Evolutionary conservation across 129 eudicot species (phyloP).

Genomic region (Apium graveolens): DNA sequence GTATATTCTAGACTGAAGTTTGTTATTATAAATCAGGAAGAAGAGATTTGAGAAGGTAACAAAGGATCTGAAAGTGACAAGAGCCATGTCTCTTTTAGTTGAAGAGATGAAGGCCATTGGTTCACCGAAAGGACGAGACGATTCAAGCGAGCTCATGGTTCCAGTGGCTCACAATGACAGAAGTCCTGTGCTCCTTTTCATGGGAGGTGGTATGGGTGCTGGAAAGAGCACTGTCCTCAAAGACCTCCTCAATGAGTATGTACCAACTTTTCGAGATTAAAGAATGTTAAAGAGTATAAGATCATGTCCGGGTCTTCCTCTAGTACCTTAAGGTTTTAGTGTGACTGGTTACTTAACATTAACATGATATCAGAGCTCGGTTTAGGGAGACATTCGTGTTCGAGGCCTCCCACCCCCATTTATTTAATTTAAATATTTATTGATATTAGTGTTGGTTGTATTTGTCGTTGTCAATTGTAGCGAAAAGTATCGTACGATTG

Average conservation of each 20-base stretch:
- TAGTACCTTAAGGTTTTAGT: too few species aligned
- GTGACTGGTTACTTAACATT: too few species aligned
- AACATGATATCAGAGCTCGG: too few species aligned
- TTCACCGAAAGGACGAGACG: constrained; percentile 19
- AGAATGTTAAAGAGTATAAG: too few species aligned
- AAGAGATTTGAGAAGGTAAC: constrained; percentile 68
- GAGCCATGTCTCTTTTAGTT: constrained; percentile 61
- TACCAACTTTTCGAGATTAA: background rate
- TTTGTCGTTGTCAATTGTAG: too few species aligned
- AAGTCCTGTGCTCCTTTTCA: constrained; percentile 83
- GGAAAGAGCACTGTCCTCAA: constrained; percentile 99
- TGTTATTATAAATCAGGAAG: constrained; percentile 28
- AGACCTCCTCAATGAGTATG: constrained; percentile 77
- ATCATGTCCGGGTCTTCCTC: too few species aligned
- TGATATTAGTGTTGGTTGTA: too few species aligned
- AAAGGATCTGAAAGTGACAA: constrained; percentile 50
- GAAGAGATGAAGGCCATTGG: constrained; percentile 69
- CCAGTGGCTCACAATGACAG: constrained; percentile 54
- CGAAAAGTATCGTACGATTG: too few species aligned
- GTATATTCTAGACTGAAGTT: too few species aligned
- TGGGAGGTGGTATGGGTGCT: constrained; percentile 99
- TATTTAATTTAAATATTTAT: too few species aligned
- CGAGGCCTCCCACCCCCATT: too few species aligned
- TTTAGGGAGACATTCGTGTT: too few species aligned
- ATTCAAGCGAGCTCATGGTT: constrained; percentile 48